Evolutionary conservation across 2,329 filamentous ascomycete species (phyloP).

Genomic region (Penicillium nordicum): DNA sequence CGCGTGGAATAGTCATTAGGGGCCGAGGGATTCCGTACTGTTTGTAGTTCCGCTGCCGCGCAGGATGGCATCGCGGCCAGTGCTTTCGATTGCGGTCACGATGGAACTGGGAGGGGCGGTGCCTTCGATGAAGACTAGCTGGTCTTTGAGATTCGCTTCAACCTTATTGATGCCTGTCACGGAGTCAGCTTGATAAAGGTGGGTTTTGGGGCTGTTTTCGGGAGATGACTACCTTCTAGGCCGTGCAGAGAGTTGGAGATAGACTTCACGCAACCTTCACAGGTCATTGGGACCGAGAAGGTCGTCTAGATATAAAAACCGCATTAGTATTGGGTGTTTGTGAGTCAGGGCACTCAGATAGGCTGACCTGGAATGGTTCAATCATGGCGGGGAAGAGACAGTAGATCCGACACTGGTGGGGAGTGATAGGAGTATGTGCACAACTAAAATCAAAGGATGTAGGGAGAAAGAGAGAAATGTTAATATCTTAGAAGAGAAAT

Average conservation of each 20-base stretch:
- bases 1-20: neutral
- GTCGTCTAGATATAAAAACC: constrained; percentile 62
- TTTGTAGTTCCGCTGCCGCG: constrained; percentile 82
- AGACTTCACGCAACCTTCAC: constrained; percentile 81
- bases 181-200: neutral
- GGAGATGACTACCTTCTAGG: constrained; percentile 56
- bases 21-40: constrained; percentile 50
- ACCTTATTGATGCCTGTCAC: constrained; percentile 74
- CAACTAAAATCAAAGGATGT: neutral
- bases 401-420: constrained; percentile 10
- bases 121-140: constrained; percentile 80
- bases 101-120: constrained; percentile 87
- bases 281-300: constrained; percentile 92
- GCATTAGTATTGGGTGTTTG: constrained; percentile 16
- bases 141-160: constrained; percentile 74
- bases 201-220: neutral
- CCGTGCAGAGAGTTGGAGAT: constrained; percentile 75
- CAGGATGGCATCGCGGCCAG: constrained; percentile 89
- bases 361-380: constrained; percentile 46
- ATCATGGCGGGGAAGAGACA: constrained; percentile 35
- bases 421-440: neutral
- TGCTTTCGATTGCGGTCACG: constrained; percentile 81
- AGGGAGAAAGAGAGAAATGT: neutral
- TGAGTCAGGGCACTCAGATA: neutral
- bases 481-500: neutral